phyloP scores from a whole-genome alignment of 2,329 filamentous ascomycete genomes.

The Talaromyces sp. region DNA sequence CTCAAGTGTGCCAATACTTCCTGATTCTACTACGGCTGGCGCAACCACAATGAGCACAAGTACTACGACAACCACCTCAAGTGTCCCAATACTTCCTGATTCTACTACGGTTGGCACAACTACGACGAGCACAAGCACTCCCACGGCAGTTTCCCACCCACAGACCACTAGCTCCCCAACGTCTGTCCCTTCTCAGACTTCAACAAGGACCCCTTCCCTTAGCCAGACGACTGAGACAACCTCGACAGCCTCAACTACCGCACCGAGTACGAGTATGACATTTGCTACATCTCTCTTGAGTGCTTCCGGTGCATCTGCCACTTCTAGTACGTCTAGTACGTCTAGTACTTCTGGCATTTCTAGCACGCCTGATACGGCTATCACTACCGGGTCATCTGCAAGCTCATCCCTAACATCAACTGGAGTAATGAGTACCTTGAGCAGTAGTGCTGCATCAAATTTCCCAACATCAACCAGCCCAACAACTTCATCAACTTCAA shows the following conservation, averaged over 20 bases:
- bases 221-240: background rate
- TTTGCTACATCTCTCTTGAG: background rate
- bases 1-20: conserved; percentile 1
- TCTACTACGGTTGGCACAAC: background rate
- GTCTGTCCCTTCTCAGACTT: no score
- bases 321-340: no score
- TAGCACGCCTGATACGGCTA: no score
- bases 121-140: no score
- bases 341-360: no score
- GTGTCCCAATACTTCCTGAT: background rate
- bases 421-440: background rate
- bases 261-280: background rate
- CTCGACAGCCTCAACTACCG: background rate
- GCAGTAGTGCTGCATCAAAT: background rate
- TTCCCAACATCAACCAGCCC: background rate
- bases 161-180: no score
- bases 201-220: background rate
- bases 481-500: no score
- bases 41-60: background rate
- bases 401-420: background rate
- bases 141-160: no score
- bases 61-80: background rate
- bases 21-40: background rate
- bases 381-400: background rate
- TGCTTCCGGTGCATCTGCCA: background rate